Evolutionary conservation across 306 rosid species (phyloP).

Genomic region (Dicorynia guianensis): DNA sequence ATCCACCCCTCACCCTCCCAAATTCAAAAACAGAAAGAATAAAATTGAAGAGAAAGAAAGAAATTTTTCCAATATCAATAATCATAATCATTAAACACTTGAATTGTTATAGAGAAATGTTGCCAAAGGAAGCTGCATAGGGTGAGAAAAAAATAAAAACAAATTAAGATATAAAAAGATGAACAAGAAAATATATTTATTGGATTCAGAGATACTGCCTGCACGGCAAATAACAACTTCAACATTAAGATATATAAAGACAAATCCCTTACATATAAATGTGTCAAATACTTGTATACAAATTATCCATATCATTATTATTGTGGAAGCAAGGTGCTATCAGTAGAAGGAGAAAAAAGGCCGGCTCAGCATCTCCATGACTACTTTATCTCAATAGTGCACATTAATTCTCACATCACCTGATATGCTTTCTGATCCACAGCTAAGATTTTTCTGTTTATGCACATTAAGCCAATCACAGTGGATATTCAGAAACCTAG

Average conservation of each 20-base stretch:
- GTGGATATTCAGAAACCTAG: not conserved
- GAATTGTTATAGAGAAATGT: not conserved
- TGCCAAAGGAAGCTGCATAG: not conserved
- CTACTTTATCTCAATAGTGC: not conserved
- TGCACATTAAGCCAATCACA: not conserved
- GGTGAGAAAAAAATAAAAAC: not conserved
- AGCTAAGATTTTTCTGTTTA: not conserved
- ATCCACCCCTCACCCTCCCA: constrained; percentile 1
- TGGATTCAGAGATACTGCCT: constrained; percentile 7
- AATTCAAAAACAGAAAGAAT: not conserved
- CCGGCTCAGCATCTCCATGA: not conserved
- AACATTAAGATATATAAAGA: not conserved
- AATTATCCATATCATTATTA: not conserved
- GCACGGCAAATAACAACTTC: not conserved
- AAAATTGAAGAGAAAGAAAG: not conserved
- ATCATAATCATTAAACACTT: not conserved
- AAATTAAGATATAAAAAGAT: not conserved
- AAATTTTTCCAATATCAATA: not conserved
- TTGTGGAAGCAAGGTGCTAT: not conserved
- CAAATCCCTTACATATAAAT: not conserved
- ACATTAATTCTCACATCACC: constrained; percentile 1
- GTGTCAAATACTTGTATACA: not conserved
- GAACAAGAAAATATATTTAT: not conserved
- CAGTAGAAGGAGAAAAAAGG: not conserved
- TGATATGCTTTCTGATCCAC: not conserved